Evolutionary conservation across 1,284 basidiomycete genomes (phyloP).

Genomic region (Rhodofomes roseus): DNA sequence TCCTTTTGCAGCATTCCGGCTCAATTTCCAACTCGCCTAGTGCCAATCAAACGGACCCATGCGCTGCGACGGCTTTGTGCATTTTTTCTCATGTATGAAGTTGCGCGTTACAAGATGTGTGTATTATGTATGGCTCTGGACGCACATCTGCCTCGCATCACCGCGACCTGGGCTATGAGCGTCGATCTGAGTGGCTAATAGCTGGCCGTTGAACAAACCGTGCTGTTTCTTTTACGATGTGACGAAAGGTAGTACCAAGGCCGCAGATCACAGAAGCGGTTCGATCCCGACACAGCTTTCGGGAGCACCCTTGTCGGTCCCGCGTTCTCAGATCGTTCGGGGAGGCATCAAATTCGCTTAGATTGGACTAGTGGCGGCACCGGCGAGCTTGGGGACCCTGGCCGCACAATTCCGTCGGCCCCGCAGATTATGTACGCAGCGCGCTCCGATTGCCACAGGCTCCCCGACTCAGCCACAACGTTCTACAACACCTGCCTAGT

Average conservation of each 20-base stretch:
- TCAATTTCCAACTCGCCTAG: slow-evolving; percentile 19
- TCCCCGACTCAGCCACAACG: not conserved
- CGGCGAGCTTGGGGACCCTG: not conserved
- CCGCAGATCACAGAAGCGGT: not conserved
- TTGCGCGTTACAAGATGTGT: not conserved
- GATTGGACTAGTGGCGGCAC: no score
- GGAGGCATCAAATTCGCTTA: not conserved
- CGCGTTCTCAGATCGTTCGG: not conserved
- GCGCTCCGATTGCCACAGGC: not conserved
- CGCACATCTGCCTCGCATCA: no score
- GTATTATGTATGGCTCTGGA: no score
- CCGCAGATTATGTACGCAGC: not conserved
- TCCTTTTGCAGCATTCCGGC: slow-evolving; percentile 19
- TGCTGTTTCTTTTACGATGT: not conserved
- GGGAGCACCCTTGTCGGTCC: not conserved
- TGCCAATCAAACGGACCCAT: not conserved
- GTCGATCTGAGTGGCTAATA: not conserved
- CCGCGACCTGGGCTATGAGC: no score
- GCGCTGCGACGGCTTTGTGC: not conserved
- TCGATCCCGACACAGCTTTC: not conserved
- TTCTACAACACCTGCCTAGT: slow-evolving; percentile 5
- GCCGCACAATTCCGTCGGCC: not conserved
- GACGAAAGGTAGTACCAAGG: not conserved
- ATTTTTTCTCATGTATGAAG: not conserved
- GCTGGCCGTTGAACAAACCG: no score